phyloP scores from a whole-genome alignment of 2,329 filamentous ascomycete genomes.

The Claviceps sp. region DNA sequence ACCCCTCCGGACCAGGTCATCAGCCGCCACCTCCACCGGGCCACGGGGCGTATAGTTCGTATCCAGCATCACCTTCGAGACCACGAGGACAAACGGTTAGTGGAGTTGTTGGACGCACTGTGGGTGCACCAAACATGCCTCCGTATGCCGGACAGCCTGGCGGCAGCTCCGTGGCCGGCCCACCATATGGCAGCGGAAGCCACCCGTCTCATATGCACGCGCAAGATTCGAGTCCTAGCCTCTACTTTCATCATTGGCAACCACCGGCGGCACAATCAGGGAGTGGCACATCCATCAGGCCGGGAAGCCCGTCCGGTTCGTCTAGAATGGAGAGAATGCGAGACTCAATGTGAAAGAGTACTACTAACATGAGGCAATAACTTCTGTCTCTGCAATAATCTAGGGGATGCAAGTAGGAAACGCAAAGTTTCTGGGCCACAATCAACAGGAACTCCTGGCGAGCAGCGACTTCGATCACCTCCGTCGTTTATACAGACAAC shows the following conservation, averaged over 20 bases:
- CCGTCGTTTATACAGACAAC: constrained; percentile 17
- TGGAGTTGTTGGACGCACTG: constrained; percentile 23
- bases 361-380: constrained; percentile 19
- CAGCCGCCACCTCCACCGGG: constrained; percentile 19
- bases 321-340: constrained; percentile 39
- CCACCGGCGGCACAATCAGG: constrained; percentile 54
- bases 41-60: constrained; percentile 27
- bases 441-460: constrained; percentile 14
- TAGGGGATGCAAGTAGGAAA: constrained; percentile 70
- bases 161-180: constrained; percentile 13
- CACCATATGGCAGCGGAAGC: constrained; percentile 21
- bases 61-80: constrained; percentile 37
- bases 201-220: constrained; percentile 35
- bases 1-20: constrained; percentile 21
- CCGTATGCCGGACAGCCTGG: constrained; percentile 9
- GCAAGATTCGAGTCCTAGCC: constrained; percentile 56
- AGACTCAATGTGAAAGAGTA: constrained; percentile 21
- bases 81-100: constrained; percentile 37
- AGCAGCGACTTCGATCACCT: constrained; percentile 21
- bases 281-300: constrained; percentile 47
- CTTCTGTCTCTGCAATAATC: constrained; percentile 19
- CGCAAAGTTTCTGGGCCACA: constrained; percentile 53
- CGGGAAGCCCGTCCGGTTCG: constrained; percentile 64
- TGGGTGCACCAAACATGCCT: constrained; percentile 30
- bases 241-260: constrained; percentile 91